These are phyloP conservation scores for Ophiocytium majus DNA, from an alignment of 352 stramenopile genomes.

Conservation along the genomic window DNA sequence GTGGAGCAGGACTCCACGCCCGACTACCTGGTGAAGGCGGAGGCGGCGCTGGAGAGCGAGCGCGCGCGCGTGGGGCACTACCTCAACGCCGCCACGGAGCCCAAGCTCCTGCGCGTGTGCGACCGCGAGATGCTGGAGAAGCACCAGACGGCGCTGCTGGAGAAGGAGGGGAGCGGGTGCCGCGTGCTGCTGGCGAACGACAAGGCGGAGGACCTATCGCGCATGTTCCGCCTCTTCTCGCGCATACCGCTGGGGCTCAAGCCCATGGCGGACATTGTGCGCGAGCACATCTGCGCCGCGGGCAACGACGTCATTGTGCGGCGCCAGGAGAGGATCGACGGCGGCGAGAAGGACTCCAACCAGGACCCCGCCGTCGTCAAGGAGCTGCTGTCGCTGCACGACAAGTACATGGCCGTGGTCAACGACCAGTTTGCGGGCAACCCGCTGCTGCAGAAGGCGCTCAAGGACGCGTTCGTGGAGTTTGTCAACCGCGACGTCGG, in stretches of 20 bases:
- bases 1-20: slow-evolving; percentile 94
- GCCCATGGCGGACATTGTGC: background rate
- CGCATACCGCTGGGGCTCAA: slow-evolving; percentile 71
- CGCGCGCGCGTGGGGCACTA: slow-evolving; percentile 85
- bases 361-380: slow-evolving; percentile 95
- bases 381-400: slow-evolving; percentile 88
- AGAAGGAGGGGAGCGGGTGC: slow-evolving; percentile 92
- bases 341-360: slow-evolving; percentile 81
- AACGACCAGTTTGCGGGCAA: slow-evolving; percentile 94
- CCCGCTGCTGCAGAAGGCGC: slow-evolving; percentile 96
- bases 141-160: slow-evolving; percentile 88
- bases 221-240: slow-evolving; percentile 97
- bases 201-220: slow-evolving; percentile 76
- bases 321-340: slow-evolving; percentile 68
- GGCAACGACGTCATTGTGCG: slow-evolving; percentile 72
- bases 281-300: slow-evolving; percentile 25
- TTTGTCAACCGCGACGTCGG: slow-evolving; percentile 98
- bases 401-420: slow-evolving; percentile 95
- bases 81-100: slow-evolving; percentile 90
- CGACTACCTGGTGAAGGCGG: slow-evolving; percentile 93
- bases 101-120: slow-evolving; percentile 78
- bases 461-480: slow-evolving; percentile 99
- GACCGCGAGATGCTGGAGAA: slow-evolving; percentile 61
- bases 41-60: slow-evolving; percentile 75
- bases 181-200: slow-evolving; percentile 55